Base-by-base conservation (phyloP, 148 eudicot species). In the Arbutus unedo region DNA sequence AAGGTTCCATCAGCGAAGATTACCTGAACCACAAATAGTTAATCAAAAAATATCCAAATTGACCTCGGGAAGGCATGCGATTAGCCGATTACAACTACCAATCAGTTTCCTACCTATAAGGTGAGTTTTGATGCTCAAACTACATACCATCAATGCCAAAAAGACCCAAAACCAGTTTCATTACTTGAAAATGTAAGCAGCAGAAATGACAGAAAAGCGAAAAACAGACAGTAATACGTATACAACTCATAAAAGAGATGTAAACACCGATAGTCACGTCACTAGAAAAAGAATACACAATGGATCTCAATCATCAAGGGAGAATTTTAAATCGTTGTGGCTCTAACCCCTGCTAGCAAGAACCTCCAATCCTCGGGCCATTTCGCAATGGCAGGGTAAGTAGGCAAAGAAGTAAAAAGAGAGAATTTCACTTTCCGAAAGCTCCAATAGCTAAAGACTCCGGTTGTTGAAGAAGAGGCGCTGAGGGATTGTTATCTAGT, bases 1-100 rank as follows among this genome's bases (percentile, higher is more conserved):
- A 95, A 95, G 67, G 98, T 95, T 78, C 98, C 98, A 85, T 95
- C 98, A 75, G 98, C 98, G 90, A 93, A 95, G 83, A 95, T 92
- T 84, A 95, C 98, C 97, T 95, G 77, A 67, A 64, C 23, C 88
- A 85, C 62, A 82, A 21, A 75, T 60, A 81, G 74, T 74, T 49
- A 51, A 62, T 55, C 45, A 72, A 10, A 56, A 76, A 4, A n/a
- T 57, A 76, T 47, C 18, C 51, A 47, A 31, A 31, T 9, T 53
- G 31, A 7, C 19, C 25, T 66, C 2, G 23, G 41, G 59, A 83
- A 70, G 16, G 25, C 14, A 57, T 13, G 45, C 6, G 6, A 62
- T 62, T 23, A 62, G 14, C 68, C 38, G 8, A 83, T 18, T 55
- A 8, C 45, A 54, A 53, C 54, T 79, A 55, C 23, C 25, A 13